Conservation (phyloP, 768 basidiomycete species). For the Hydnum rufescens region DNA sequence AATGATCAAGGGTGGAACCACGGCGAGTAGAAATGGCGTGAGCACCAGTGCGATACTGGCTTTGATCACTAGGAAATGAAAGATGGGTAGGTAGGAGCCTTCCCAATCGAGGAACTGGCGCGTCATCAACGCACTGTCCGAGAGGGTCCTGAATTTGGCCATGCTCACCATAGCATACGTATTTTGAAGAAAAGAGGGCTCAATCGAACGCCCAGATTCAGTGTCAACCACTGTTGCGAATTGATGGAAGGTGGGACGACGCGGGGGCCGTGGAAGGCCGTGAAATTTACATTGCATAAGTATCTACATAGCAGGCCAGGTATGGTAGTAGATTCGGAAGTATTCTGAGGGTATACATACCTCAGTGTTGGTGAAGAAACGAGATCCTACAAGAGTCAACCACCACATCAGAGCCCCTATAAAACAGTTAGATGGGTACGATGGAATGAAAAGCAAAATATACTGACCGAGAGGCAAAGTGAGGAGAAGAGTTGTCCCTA, state of each 20-base stretch:
- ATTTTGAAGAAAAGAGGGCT: slow-evolving; percentile 64
- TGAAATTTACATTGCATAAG: slow-evolving; percentile 7
- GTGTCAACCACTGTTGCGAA: neutral
- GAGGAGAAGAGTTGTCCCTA: slow-evolving; percentile 64
- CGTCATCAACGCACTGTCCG: too few relatives aligned
- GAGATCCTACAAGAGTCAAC: slow-evolving; percentile 39
- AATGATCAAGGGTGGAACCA: slow-evolving; percentile 37
- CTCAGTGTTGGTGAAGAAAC: slow-evolving; percentile 52
- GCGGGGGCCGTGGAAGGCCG: neutral
- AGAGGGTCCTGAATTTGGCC: too few relatives aligned
- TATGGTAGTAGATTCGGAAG: neutral
- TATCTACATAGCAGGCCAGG: neutral
- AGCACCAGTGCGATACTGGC: slow-evolving; percentile 57
- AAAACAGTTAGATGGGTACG: neutral
- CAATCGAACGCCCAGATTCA: slow-evolving; percentile 19
- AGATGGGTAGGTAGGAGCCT: slow-evolving; percentile 66
- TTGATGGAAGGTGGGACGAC: neutral
- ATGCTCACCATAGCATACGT: slow-evolving; percentile 54
- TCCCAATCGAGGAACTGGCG: slow-evolving; percentile 54
- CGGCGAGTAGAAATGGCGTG: slow-evolving; percentile 30
- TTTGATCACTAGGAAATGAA: slow-evolving; percentile 79
- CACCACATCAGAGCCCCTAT: slow-evolving; percentile 8
- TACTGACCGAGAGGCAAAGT: slow-evolving; percentile 53
- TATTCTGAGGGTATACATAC: slow-evolving; percentile 20
- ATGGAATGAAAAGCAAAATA: slow-evolving; percentile 38